A percentile compares a stretch with the other conserved stretches of the same genome.
Evolutionary conservation across 768 basidiomycete species (phyloP).

Genomic region (Serendipita sp.): DNA sequence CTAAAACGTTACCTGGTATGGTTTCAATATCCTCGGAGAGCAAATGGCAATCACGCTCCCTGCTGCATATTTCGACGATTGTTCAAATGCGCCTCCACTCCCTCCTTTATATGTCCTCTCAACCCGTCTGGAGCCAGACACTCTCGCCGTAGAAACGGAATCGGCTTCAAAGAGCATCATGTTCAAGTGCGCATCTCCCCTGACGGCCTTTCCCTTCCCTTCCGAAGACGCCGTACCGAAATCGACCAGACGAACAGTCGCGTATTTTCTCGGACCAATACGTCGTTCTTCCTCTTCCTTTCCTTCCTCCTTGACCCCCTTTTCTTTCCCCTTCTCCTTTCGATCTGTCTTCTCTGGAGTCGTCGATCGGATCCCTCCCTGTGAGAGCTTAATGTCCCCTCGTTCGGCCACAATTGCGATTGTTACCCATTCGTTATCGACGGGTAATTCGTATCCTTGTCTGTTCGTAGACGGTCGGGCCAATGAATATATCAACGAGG

Average conservation of each 20-base stretch:
- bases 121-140: constrained; percentile 5
- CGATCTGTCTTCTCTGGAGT: constrained; percentile 11
- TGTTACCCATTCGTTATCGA: constrained; percentile 87
- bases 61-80: constrained; percentile 66
- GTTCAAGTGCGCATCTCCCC: constrained; percentile 73
- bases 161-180: constrained; percentile 85
- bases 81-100: constrained; percentile 83
- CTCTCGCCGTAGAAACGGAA: constrained; percentile 29
- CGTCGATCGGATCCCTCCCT: constrained; percentile 13
- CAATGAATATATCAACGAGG: constrained; percentile 76
- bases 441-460: constrained; percentile 79
- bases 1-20: constrained; percentile 47
- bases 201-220: constrained; percentile 37
- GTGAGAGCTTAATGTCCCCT: constrained; percentile 52
- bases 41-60: constrained; percentile 84
- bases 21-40: constrained; percentile 75
- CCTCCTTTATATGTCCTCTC: constrained; percentile 68
- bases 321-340: constrained; percentile 16
- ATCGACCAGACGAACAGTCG: constrained; percentile 72
- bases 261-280: constrained; percentile 57
- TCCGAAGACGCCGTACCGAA: constrained; percentile 48
- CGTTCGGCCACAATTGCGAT: constrained; percentile 92
- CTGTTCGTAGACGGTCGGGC: constrained; percentile 62
- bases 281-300: constrained; percentile 21
- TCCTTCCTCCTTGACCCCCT: constrained; percentile 23